These are phyloP conservation scores for Austroboletus niveus DNA, from an alignment of 1,284 basidiomycete genomes.

Conservation along the genomic window DNA sequence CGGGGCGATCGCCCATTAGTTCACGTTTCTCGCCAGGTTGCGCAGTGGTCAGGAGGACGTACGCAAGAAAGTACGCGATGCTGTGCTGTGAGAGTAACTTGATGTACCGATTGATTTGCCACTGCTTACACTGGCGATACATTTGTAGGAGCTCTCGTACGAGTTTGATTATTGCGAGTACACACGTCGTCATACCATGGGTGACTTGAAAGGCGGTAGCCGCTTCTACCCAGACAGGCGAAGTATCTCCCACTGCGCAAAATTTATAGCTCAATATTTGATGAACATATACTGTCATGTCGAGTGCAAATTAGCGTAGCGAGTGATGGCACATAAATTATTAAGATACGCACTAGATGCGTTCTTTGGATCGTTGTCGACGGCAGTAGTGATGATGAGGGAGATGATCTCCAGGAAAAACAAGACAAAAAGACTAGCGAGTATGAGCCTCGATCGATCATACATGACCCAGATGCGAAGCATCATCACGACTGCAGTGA, in stretches of 20 bases:
- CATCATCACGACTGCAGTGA: not conserved
- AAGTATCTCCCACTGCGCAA: not conserved
- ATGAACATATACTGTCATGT: not conserved
- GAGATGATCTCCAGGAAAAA: not conserved
- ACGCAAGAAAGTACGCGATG: not conserved
- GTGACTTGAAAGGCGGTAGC: not conserved
- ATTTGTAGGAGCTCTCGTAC: not conserved
- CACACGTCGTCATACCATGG: not conserved
- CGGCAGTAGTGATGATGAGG: not conserved
- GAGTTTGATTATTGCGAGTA: not conserved
- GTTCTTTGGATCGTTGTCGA: not conserved
- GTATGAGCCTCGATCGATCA: not conserved
- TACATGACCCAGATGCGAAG: conserved; percentile 1
- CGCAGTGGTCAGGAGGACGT: not conserved
- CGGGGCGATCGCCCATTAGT: not conserved
- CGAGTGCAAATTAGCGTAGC: not conserved
- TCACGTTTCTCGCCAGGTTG: not conserved
- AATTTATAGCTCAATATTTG: not conserved
- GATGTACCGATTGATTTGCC: not conserved
- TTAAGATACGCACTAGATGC: not conserved
- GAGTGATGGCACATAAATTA: no score
- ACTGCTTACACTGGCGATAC: not conserved
- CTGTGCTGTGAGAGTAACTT: not conserved
- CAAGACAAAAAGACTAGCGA: not conserved
- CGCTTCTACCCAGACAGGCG: not conserved